phyloP scores from a whole-genome alignment of 2,329 filamentous ascomycete species.

The Colletotrichum zoysiae region DNA sequence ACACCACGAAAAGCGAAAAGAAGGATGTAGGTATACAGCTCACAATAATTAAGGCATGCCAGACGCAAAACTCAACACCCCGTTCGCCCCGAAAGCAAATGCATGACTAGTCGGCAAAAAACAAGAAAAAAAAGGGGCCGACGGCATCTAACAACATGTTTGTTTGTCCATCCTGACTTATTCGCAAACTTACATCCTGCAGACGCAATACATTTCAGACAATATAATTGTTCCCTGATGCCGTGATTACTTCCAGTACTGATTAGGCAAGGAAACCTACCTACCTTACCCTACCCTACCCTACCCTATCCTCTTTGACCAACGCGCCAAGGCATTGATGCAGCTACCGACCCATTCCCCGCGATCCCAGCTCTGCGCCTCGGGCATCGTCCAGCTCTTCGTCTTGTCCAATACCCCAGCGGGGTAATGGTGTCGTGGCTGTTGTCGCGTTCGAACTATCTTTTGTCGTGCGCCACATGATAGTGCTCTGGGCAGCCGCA shows the following conservation, averaged over 20 bases:
- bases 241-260: neutral
- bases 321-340: slow-evolving; percentile 14
- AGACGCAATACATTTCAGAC: slow-evolving; percentile 1
- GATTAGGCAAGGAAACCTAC: too few relatives aligned
- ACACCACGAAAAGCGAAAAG: slow-evolving; percentile 5
- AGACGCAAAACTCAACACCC: slow-evolving; percentile 15
- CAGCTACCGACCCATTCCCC: slow-evolving; percentile 1
- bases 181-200: slow-evolving; percentile 4
- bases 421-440: slow-evolving; percentile 12
- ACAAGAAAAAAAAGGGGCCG: neutral
- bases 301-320: neutral
- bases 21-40: slow-evolving; percentile 23
- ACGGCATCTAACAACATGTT: slow-evolving; percentile 13
- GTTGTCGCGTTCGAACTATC: neutral
- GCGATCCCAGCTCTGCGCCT: slow-evolving; percentile 7
- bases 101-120: neutral
- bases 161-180: slow-evolving; percentile 7
- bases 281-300: too few relatives aligned
- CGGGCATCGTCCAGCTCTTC: slow-evolving; percentile 3
- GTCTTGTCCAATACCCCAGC: slow-evolving; percentile 18
- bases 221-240: neutral
- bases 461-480: slow-evolving; percentile 9
- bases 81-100: neutral
- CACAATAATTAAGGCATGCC: slow-evolving; percentile 20
- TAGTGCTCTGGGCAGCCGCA: slow-evolving; percentile 2